A percentile compares a stretch with the other conserved stretches of the same genome.
Evolutionary conservation across 148 eudicot genomes (phyloP).

Genomic region (Rhododendron vialii): DNA sequence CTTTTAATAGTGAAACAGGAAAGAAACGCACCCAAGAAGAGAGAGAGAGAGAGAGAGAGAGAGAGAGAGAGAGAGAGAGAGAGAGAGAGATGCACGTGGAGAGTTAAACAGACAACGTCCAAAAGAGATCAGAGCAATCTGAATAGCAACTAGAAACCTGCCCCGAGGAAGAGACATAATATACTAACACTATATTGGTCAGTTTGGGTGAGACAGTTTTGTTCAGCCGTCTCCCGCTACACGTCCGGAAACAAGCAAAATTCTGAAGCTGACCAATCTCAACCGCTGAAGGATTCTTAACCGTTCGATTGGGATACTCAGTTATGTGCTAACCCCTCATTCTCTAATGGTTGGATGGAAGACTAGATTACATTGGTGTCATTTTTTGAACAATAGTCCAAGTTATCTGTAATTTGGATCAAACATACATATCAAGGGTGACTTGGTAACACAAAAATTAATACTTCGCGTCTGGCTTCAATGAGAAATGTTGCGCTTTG

Average conservation of each 20-base stretch:
- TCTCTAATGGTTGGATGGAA: neutral
- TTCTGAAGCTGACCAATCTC: neutral
- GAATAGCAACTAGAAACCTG: neutral
- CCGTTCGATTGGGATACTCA: neutral
- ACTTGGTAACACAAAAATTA: neutral
- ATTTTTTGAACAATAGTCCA: neutral
- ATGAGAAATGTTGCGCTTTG: neutral
- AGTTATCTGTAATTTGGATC: neutral
- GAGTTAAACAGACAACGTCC: neutral
- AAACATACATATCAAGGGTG: neutral
- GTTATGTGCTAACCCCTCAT: neutral
- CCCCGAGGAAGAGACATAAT: neutral
- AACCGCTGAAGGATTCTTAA: neutral
- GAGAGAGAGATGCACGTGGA: neutral
- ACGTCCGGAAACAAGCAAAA: neutral
- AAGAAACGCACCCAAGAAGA: no score
- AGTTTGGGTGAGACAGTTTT: neutral
- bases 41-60: neutral
- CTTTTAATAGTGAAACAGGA: neutral
- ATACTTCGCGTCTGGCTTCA: neutral
- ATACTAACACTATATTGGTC: neutral
- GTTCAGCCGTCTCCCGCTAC: neutral
- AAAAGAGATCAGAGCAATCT: neutral
- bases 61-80: neutral
- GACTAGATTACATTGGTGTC: neutral